Evolutionary conservation across 495 filamentous ascomycete species (phyloP).

Genomic region (Neurospora sp.): DNA sequence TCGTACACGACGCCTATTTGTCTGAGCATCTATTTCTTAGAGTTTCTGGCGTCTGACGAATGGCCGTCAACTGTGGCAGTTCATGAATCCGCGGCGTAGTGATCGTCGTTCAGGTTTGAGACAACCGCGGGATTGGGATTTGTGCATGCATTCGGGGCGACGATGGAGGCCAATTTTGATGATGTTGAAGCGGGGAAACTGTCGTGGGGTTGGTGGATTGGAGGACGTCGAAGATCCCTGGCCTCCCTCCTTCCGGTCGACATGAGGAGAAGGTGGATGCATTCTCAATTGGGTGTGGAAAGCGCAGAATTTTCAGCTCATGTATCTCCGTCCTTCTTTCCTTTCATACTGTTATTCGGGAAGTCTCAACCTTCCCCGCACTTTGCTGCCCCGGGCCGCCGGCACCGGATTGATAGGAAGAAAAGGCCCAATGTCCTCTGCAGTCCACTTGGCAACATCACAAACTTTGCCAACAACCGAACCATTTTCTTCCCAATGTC

Average conservation of each 20-base stretch:
- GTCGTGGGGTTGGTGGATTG: background rate
- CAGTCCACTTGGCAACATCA: background rate
- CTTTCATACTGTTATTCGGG: too few relatives aligned
- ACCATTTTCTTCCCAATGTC: too few relatives aligned
- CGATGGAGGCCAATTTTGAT: background rate
- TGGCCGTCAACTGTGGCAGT: background rate
- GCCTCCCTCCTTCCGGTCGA: background rate
- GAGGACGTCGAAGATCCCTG: background rate
- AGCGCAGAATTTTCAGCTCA: background rate
- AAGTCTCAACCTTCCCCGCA: background rate
- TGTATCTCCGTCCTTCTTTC: background rate
- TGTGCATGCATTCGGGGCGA: background rate
- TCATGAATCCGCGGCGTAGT: too few relatives aligned
- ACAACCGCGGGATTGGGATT: background rate
- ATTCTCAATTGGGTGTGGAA: background rate
- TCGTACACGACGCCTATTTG: background rate
- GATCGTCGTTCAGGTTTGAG: too few relatives aligned
- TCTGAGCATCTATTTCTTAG: background rate
- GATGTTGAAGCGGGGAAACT: background rate
- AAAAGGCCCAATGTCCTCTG: background rate
- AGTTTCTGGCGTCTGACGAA: background rate
- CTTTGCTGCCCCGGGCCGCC: background rate
- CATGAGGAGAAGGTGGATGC: background rate
- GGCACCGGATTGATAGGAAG: background rate
- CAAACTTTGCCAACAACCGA: too few relatives aligned